phyloP scores from a whole-genome alignment of 495 filamentous ascomycete genomes.

The Lasiosphaeriaceae sp. region DNA sequence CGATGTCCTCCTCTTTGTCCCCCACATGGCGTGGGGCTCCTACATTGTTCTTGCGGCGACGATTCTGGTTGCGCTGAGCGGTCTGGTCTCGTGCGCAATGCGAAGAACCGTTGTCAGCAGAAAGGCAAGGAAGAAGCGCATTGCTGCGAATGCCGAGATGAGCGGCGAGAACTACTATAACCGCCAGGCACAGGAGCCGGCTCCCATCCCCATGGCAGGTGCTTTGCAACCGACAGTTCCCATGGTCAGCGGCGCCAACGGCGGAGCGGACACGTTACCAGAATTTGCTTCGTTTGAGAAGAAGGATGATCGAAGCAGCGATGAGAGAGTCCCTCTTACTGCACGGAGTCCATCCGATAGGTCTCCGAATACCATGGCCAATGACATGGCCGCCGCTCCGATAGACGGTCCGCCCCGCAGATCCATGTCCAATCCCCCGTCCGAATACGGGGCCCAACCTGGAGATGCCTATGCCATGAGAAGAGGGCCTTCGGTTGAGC shows the following conservation, averaged over 20 bases:
- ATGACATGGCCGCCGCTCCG: slow-evolving; percentile 33
- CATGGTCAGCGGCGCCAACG: slow-evolving; percentile 48
- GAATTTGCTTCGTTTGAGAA: slow-evolving; percentile 80
- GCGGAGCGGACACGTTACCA: slow-evolving; percentile 56
- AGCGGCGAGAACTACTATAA: slow-evolving; percentile 89
- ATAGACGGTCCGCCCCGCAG: slow-evolving; percentile 24
- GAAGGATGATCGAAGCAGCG: slow-evolving; percentile 55
- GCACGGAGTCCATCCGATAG: slow-evolving; percentile 53
- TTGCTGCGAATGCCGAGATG: slow-evolving; percentile 92
- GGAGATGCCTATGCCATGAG: slow-evolving; percentile 48
- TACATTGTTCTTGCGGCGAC: slow-evolving; percentile 92
- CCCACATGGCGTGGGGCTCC: slow-evolving; percentile 89
- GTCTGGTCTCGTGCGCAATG: slow-evolving; percentile 94
- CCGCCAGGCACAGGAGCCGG: slow-evolving; percentile 55
- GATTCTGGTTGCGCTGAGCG: slow-evolving; percentile 77
- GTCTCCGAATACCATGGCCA: slow-evolving; percentile 35
- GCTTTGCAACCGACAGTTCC: slow-evolving; percentile 52
- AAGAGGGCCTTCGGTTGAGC: slow-evolving; percentile 58
- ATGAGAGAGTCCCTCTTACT: slow-evolving; percentile 83
- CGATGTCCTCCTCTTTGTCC: slow-evolving; percentile 94
- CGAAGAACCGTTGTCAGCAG: slow-evolving; percentile 86
- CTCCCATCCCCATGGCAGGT: slow-evolving; percentile 33
- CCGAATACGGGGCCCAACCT: slow-evolving; percentile 60
- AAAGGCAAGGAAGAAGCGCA: slow-evolving; percentile 86
- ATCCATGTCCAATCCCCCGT: slow-evolving; percentile 33